Percentiles rank a stretch among this genome's conserved stretches.
phyloP scores from a whole-genome alignment of 2,329 filamentous ascomycete species.

The Fusarium nurragi region DNA sequence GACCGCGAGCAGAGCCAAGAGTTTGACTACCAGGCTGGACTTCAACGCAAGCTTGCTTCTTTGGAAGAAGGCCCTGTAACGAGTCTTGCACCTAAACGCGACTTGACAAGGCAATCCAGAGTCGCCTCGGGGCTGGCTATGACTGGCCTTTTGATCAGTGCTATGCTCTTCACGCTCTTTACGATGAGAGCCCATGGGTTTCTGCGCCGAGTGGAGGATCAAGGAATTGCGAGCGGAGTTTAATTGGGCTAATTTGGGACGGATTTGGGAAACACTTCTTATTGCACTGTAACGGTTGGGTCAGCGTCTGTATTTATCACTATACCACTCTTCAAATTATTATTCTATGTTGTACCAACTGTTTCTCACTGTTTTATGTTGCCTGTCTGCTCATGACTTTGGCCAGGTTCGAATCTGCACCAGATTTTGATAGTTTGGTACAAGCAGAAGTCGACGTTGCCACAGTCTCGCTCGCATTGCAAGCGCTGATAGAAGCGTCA shows the following conservation, averaged over 20 bases:
- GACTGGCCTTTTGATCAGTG: not conserved
- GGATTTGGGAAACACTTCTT: not conserved
- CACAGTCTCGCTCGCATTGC: too few relatives aligned
- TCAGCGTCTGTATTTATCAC: constrained; percentile 11
- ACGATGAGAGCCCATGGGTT: not conserved
- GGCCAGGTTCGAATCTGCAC: too few relatives aligned
- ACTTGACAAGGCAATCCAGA: not conserved
- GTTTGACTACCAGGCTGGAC: not conserved
- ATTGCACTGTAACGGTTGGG: not conserved
- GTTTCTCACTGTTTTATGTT: not conserved
- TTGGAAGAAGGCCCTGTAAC: not conserved
- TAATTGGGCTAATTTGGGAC: not conserved
- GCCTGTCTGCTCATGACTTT: too few relatives aligned
- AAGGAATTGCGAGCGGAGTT: not conserved
- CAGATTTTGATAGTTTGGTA: too few relatives aligned
- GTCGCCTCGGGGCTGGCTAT: not conserved
- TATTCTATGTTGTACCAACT: not conserved
- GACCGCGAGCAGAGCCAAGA: not conserved
- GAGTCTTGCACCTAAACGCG: not conserved
- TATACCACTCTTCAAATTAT: constrained; percentile 17
- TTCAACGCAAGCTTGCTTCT: constrained; percentile 7
- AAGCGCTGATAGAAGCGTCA: too few relatives aligned
- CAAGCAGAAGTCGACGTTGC: too few relatives aligned
- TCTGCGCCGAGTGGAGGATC: not conserved
- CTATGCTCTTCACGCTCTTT: not conserved